Conservation (phyloP, 805 yeast species). For the Zygotorulaspora sp. region DNA sequence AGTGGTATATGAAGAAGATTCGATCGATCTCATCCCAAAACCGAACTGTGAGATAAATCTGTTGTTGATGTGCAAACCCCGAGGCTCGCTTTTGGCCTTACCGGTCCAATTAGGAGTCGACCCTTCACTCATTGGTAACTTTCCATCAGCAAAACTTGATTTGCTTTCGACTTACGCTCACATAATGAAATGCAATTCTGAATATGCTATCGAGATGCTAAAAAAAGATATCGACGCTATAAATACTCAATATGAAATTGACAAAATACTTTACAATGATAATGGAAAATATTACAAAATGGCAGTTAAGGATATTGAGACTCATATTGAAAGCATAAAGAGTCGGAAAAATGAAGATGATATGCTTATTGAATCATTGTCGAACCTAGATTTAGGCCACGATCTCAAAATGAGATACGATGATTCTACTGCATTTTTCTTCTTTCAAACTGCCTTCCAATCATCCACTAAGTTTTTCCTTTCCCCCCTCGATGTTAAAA, state of each 20-base stretch:
- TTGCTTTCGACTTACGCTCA: constrained; percentile 53
- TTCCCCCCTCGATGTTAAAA: constrained; percentile 74
- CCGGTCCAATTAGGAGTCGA: constrained; percentile 46
- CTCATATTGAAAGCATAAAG: constrained; percentile 40
- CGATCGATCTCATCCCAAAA: constrained; percentile 53
- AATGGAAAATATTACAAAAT: constrained; percentile 48
- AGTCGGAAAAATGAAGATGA: constrained; percentile 23
- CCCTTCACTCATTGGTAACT: constrained; percentile 39
- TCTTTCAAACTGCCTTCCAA: constrained; percentile 73
- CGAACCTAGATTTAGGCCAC: constrained; percentile 4
- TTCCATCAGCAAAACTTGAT: constrained; percentile 51
- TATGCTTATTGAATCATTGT: constrained; percentile 11
- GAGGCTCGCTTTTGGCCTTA: constrained; percentile 42
- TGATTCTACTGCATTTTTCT: constrained; percentile 53
- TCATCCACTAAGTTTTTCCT: constrained; percentile 62
- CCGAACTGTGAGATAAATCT: constrained; percentile 52
- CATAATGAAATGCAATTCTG: constrained; percentile 59
- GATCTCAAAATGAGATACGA: constrained; percentile 26
- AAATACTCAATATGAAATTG: constrained; percentile 48
- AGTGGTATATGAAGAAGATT: constrained; percentile 51
- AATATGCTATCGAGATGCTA: constrained; percentile 51
- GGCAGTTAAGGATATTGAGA: constrained; percentile 55
- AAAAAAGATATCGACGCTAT: constrained; percentile 57
- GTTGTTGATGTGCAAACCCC: constrained; percentile 59
- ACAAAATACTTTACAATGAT: constrained; percentile 56